Base-by-base conservation (phyloP, 2,329 filamentous ascomycete genomes). In the Fusarium sp. region DNA sequence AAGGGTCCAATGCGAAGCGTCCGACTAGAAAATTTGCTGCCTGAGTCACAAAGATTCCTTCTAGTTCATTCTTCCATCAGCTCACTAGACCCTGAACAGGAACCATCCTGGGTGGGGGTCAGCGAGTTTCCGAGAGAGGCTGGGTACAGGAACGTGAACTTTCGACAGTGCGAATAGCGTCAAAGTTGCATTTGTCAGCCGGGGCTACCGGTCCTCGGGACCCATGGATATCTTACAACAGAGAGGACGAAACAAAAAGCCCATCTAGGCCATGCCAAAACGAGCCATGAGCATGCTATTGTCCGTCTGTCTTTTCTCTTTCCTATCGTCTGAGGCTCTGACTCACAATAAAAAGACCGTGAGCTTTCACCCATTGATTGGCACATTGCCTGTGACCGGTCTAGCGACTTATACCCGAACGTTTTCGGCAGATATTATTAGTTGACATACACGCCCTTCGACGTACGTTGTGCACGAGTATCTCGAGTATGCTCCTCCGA, bases 21-120 rank as follows among this genome's bases (percentile, higher is more conserved):
- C 50, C 1, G 13, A 61, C 28, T 11, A 32, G 59, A 70, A 70
- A 70, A 48, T 65, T 81, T 79, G 79, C 75, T 82, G 81, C 81
- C 81, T 83, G 79, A 82, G 81, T 81, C 79, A 81, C 71, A 77
- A 77, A 78, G 62, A 73, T 59, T 59, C 57, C 59, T 79, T 80
- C 79, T 80, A 79, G 79, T 72, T 72, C 72, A 52, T 80, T 78
- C 76, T 74, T 63, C 59, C 32, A 66, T 63, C 52, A 55, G 62
- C 66, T 50, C 48, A 67, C 50, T 61, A 66, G 48, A 48, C 41
- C 70, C 51, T 57, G 41, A 62, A 70, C 42, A 59, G 70, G 44
- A 39, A 71, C 54, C 30, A 57, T 28, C 18, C 47, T 47, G 44
- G 20, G 68, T 71, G 71, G 72, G 70, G 66, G 68, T 59, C 26